Conservation (phyloP, 2,329 filamentous ascomycete genomes). For the Sporothrix brasiliensis region DNA sequence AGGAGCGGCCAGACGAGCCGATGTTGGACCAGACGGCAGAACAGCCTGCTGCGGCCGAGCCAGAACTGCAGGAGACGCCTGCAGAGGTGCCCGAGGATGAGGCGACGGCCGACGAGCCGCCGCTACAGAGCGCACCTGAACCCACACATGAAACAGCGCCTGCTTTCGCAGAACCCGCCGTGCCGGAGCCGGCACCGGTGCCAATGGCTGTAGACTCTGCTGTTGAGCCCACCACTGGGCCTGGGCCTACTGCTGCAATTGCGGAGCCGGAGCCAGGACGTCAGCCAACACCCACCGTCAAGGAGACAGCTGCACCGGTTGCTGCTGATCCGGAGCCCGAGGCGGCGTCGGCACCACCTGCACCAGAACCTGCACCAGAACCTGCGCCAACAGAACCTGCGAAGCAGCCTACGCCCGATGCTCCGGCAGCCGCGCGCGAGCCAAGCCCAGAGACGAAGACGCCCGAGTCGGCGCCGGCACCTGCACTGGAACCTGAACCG, state of each 20-base stretch:
- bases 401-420: constrained; percentile 2
- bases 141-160: neutral
- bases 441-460: constrained; percentile 9
- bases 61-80: neutral
- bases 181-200: neutral
- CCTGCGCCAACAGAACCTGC: neutral
- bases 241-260: neutral
- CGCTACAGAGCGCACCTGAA: neutral
- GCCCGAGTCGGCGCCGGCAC: neutral
- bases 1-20: constrained; percentile 25
- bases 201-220: neutral
- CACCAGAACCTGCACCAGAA: neutral
- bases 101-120: neutral
- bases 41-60: neutral
- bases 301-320: constrained; percentile 4
- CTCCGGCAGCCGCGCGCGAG: neutral
- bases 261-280: neutral
- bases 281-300: neutral
- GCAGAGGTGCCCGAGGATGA: neutral
- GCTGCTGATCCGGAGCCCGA: neutral
- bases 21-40: constrained; percentile 31
- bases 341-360: neutral
- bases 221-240: neutral
- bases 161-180: neutral
- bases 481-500: neutral